Percentiles rank a stretch among this genome's conserved stretches.
phyloP scores from a whole-genome alignment of 129 eudicot genomes.

The Rutidosis leptorrhynchoides region DNA sequence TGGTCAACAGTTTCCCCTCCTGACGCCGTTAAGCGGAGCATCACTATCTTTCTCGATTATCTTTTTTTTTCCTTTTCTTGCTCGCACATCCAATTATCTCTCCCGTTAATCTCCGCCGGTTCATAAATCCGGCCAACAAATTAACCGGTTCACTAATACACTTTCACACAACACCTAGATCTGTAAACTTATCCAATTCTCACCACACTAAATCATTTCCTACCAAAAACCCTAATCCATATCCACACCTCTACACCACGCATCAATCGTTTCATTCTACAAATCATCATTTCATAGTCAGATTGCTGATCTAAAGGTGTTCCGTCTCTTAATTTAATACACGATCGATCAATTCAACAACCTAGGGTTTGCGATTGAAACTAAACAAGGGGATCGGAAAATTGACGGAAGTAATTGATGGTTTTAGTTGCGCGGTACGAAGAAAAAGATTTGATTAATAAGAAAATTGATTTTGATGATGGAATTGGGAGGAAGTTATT shows the following conservation, averaged over 20 bases:
- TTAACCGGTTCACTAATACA: slow-evolving; percentile 26
- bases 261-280: background rate
- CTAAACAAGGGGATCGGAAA: slow-evolving; percentile 34
- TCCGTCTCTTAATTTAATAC: background rate
- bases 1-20: slow-evolving; percentile 29
- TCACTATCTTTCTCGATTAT: slow-evolving; percentile 21
- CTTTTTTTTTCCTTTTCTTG: background rate
- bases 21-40: slow-evolving; percentile 38
- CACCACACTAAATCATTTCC: slow-evolving; percentile 13
- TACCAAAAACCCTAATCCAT: slow-evolving; percentile 40
- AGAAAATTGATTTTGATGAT: slow-evolving; percentile 31
- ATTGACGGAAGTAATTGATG: slow-evolving; percentile 27
- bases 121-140: slow-evolving; percentile 22
- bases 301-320: slow-evolving; percentile 33
- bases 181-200: slow-evolving; percentile 12
- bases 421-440: slow-evolving; percentile 14
- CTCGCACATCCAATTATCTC: slow-evolving; percentile 1
- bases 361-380: slow-evolving; percentile 36
- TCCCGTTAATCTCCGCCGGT: slow-evolving; percentile 24
- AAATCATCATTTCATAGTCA: slow-evolving; percentile 10
- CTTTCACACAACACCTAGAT: slow-evolving; percentile 20
- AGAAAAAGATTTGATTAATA: slow-evolving; percentile 17
- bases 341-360: slow-evolving; percentile 26
- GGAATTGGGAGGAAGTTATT: slow-evolving; percentile 23
- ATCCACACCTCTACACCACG: slow-evolving; percentile 7